Percentiles rank a stretch among this genome's conserved stretches.
Evolutionary conservation across 257 asterid species (phyloP).

Genomic region (Solanum sitiens): DNA sequence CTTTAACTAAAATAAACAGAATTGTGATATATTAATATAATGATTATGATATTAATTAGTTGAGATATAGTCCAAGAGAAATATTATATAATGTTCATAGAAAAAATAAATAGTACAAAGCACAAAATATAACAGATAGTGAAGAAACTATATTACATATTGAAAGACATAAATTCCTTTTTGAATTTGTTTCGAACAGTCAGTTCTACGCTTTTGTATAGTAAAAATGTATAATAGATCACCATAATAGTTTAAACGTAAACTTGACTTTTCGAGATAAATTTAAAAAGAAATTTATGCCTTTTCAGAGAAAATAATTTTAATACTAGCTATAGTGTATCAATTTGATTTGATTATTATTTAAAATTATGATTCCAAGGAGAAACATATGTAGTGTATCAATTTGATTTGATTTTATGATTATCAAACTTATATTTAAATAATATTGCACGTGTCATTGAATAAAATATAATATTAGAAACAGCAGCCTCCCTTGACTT

Average conservation of each 20-base stretch:
- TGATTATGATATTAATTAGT: neutral
- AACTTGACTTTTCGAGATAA: too few species aligned
- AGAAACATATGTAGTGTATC: neutral
- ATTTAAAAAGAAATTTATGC: accelerated
- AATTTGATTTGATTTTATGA: neutral
- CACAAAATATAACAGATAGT: neutral
- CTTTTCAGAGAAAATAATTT: too few species aligned
- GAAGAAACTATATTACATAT: too few species aligned
- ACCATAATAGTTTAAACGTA: too few species aligned
- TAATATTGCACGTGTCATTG: neutral
- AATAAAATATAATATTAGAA: neutral
- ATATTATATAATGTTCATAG: neutral
- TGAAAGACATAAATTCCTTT: too few species aligned
- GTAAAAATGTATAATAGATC: too few species aligned
- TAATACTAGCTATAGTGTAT: too few species aligned
- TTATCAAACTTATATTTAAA: neutral
- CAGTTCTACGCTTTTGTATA: too few species aligned
- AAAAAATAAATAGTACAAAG: too few species aligned
- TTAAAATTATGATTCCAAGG: neutral
- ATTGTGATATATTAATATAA: neutral
- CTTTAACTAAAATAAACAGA: neutral
- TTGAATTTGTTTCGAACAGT: too few species aligned
- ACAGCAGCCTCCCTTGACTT: neutral
- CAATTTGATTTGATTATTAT: neutral
- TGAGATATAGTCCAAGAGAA: neutral